Evolutionary conservation across 441 rosid genomes (phyloP), one percentile per base, ranked within the genome.

Genomic region (Theobroma grandiflorum): DNA sequence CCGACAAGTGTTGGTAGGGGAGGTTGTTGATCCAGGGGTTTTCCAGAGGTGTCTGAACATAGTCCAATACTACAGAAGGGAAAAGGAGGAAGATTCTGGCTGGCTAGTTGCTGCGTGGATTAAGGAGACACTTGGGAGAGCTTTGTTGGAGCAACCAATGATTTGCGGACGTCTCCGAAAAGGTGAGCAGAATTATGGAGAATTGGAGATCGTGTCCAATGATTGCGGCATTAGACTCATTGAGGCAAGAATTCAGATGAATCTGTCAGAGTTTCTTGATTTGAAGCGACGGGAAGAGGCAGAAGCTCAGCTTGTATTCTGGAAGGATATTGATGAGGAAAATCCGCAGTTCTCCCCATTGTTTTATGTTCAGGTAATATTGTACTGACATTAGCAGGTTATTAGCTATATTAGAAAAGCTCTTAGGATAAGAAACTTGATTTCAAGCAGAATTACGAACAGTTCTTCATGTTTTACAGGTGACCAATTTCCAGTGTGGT

Each of bases 401-500:
- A 1, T 7, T 12, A 45, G 49, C 49, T 8, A 11, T 47, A 11
- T 47, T 8, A 47, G 11, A 47, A 10, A 47, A 47, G 3, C 14
- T 47, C 50, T 3, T 50, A 22, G 9, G 37, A 53, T 50, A 8
- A 2, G 11, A 58, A 20, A 8, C 5, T 67, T 31, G 16, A 16
- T 8, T 7, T 61, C 20, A 38, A 66, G 3, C 10, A 38, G 15
- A 50, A 0, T 52, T 26, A 15, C 43, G 20, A 8, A 1, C 0
- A 5, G 6, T 26, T 62, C 15, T 64, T 71, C 33, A 59, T 67
- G 20, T 66, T 33, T 71, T 38, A 63, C 81, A 95, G 98, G 95
- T 95, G 72, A 94, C 97, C 0, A 90, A 89, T 81, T 95, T 95
- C 80, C 84, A 85, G 76, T 89, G 94, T 31, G 96, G 99, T 9